Evolutionary conservation across 176 grass and related monocot genomes (phyloP).

Genomic region (Aegilops sharonensis): DNA sequence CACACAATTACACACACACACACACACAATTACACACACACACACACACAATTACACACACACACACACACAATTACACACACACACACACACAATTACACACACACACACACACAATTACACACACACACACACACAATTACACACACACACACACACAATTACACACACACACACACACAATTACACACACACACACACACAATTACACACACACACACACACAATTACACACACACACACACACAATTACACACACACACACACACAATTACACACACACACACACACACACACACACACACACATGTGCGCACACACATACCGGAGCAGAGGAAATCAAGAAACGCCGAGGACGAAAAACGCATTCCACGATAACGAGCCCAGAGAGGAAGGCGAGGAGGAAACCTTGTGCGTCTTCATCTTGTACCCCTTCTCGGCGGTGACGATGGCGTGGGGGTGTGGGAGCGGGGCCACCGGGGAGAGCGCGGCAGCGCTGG

Average conservation of each 20-base stretch:
- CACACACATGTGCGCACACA: too few relatives aligned
- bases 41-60: too few relatives aligned
- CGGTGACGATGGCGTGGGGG: constrained; percentile 57
- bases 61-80: neutral
- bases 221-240: neutral
- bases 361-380: neutral
- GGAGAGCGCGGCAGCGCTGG: neutral
- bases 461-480: constrained; percentile 27
- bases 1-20: neutral
- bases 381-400: neutral
- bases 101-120: neutral
- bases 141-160: neutral
- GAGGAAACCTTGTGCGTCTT: constrained; percentile 86
- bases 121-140: neutral
- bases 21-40: too few relatives aligned
- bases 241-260: neutral
- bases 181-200: neutral
- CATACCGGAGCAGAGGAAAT: neutral
- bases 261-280: too few relatives aligned
- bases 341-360: constrained; percentile 13
- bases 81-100: neutral
- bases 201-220: neutral
- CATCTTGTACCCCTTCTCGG: constrained; percentile 76
- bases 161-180: neutral
- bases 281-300: too few relatives aligned